Evolutionary conservation across 1,284 basidiomycete genomes (phyloP).

Genomic region (Mrakiaceae sp.): DNA sequence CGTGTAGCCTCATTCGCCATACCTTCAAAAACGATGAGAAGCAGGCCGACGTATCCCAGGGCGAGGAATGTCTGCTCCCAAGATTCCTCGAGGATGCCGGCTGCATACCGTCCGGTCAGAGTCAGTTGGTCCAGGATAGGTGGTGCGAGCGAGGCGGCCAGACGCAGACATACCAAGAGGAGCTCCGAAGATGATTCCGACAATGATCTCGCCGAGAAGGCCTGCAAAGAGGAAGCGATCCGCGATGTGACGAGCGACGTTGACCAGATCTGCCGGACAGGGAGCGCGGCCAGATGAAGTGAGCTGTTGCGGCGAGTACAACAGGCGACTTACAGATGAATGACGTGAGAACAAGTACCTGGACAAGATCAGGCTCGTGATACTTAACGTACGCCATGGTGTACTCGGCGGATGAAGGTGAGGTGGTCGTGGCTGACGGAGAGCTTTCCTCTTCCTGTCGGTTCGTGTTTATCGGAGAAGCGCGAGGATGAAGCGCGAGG

Average conservation of each 20-base stretch:
- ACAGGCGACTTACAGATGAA: conserved; percentile 26
- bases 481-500: too few species aligned
- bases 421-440: too few species aligned
- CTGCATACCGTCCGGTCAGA: conserved; percentile 13
- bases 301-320: background rate
- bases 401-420: too few species aligned
- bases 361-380: conserved; percentile 28
- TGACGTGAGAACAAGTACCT: conserved; percentile 30
- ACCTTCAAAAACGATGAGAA: conserved; percentile 47
- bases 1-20: conserved; percentile 8
- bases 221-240: conserved; percentile 30
- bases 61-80: conserved; percentile 40
- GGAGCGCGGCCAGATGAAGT: background rate
- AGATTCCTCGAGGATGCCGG: conserved; percentile 33
- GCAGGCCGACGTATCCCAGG: conserved; percentile 44
- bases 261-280: background rate
- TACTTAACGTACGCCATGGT: conserved; percentile 18
- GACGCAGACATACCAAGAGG: conserved; percentile 28
- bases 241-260: conserved; percentile 22
- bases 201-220: conserved; percentile 25
- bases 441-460: too few species aligned
- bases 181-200: conserved; percentile 42
- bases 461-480: too few species aligned
- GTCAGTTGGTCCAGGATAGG: too few species aligned
- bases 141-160: too few species aligned